These are phyloP conservation scores for Celoporthe dispersa DNA, from an alignment of 2,329 filamentous ascomycete genomes.

Conservation along the genomic window DNA sequence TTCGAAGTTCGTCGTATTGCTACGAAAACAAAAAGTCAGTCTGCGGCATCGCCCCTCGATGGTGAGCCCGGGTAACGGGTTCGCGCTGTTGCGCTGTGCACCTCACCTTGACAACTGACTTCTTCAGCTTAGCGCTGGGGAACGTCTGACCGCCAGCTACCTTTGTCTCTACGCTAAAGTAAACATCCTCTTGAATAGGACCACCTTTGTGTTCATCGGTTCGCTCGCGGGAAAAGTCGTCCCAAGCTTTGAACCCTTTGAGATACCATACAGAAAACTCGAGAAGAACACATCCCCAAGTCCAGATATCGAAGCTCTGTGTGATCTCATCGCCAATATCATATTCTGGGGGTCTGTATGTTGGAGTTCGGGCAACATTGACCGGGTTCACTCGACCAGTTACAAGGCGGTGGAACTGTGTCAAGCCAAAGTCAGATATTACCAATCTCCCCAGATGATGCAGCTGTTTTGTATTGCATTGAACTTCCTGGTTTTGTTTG, in stretches of 20 bases:
- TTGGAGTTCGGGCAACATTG: slow-evolving; percentile 4
- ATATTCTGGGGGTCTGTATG: slow-evolving; percentile 18
- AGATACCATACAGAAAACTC: slow-evolving; percentile 24
- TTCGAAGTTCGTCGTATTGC: slow-evolving; percentile 3
- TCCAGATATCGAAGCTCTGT: slow-evolving; percentile 23
- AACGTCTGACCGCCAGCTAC: not conserved
- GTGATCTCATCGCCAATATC: slow-evolving; percentile 8
- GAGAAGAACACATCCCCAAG: slow-evolving; percentile 11
- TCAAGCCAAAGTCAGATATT: slow-evolving; percentile 28
- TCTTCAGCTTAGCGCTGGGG: not conserved
- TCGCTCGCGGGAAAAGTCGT: slow-evolving; percentile 14
- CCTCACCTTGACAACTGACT: slow-evolving; percentile 3
- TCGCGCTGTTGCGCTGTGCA: not conserved
- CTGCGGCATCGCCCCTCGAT: not conserved
- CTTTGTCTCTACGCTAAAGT: slow-evolving; percentile 3
- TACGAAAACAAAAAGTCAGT: not conserved
- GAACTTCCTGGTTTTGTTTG: not conserved
- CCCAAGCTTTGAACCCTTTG: slow-evolving; percentile 8
- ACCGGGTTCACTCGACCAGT: slow-evolving; percentile 9
- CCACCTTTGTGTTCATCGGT: not conserved
- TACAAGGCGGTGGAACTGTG: slow-evolving; percentile 20
- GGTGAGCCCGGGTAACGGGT: not conserved
- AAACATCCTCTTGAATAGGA: slow-evolving; percentile 5
- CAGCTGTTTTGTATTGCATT: not conserved
- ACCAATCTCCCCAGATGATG: slow-evolving; percentile 13